phyloP scores from a whole-genome alignment of 495 filamentous ascomycete species.

The Extremus antarcticus region DNA sequence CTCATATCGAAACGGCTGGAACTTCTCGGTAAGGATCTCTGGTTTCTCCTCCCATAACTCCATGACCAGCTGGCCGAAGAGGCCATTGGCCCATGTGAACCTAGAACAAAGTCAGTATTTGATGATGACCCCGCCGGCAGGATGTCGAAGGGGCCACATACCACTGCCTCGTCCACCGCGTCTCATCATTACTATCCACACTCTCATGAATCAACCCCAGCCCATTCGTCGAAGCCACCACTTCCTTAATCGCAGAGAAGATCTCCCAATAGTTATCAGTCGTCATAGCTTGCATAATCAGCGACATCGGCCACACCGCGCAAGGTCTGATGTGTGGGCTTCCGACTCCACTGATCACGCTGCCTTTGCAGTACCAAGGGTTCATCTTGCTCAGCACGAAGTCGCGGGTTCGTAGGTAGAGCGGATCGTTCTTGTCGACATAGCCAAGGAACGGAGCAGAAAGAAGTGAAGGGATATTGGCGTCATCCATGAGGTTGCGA shows the following conservation, averaged over 20 bases:
- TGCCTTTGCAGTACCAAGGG: background rate
- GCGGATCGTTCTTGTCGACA: background rate
- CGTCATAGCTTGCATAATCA: background rate
- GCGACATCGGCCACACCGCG: background rate
- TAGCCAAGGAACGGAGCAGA: background rate
- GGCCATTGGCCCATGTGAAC: background rate
- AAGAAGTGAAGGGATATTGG: background rate
- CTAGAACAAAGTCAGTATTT: background rate
- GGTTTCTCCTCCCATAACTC: background rate
- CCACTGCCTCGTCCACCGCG: background rate
- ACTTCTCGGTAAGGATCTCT: background rate
- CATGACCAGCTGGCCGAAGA: slow-evolving; percentile 1
- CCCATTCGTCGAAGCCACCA: background rate
- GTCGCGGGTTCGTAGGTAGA: background rate
- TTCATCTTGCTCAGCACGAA: background rate
- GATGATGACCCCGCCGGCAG: too few species aligned
- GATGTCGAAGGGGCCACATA: background rate
- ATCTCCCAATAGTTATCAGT: background rate
- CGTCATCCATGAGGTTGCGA: background rate
- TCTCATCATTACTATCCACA: background rate
- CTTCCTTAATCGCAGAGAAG: background rate
- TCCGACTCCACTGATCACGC: background rate
- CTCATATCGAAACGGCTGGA: background rate
- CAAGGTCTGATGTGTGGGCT: background rate
- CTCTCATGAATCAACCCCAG: background rate